Conservation (phyloP, 148 eudicot genomes). For the Oxyria digyna region DNA sequence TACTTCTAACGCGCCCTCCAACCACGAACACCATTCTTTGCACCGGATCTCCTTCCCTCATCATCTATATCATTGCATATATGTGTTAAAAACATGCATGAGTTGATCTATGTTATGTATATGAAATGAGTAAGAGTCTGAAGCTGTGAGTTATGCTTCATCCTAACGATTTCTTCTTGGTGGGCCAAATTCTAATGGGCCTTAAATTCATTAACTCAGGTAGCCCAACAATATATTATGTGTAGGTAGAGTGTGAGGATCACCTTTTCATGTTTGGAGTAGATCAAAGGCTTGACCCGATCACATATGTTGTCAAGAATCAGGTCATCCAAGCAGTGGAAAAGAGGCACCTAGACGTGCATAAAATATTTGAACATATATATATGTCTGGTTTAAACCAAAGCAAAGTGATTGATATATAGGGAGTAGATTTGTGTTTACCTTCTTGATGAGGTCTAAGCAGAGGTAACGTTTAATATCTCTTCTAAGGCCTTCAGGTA, state of each 20-base stretch:
- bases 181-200: too few species aligned
- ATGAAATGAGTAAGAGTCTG: too few species aligned
- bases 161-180: too few species aligned
- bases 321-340: constrained; percentile 69
- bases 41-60: constrained; percentile 91
- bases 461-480: constrained; percentile 89
- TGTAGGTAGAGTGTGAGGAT: too few species aligned
- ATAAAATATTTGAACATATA: not conserved
- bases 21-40: constrained; percentile 70
- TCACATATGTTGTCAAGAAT: constrained; percentile 93
- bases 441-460: constrained; percentile 74
- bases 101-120: not conserved
- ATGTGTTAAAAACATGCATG: not conserved
- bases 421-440: constrained; percentile 4
- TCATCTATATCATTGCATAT: constrained; percentile 21
- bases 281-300: constrained; percentile 68
- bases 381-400: too few species aligned
- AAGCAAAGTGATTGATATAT: too few species aligned
- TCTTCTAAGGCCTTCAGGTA: constrained; percentile 87
- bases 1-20: constrained; percentile 50
- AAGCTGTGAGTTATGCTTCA: too few species aligned
- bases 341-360: constrained; percentile 52
- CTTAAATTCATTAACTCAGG: too few species aligned
- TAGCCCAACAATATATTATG: too few species aligned
- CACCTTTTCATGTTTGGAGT: constrained; percentile 81